A percentile compares a stretch with the other conserved stretches of the same genome.
Conservation (phyloP, 2,329 filamentous ascomycete genomes). For the Pezicula carpinea region DNA sequence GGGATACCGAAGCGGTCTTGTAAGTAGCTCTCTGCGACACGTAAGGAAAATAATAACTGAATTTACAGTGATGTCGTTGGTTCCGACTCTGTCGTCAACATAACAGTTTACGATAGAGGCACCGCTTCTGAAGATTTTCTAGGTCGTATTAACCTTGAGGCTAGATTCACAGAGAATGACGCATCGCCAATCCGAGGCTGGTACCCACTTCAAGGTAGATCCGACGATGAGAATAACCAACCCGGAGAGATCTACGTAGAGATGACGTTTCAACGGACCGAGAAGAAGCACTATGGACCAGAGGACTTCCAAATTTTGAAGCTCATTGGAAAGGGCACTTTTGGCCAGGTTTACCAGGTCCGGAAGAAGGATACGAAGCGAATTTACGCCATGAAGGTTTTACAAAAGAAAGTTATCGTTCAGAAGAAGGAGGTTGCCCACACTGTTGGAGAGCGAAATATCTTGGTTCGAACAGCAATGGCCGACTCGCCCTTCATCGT, state of each 20-base stretch:
- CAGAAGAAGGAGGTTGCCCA: slow-evolving; percentile 99
- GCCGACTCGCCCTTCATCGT: slow-evolving; percentile 97
- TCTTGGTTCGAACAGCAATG: slow-evolving; percentile 91
- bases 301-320: slow-evolving; percentile 95
- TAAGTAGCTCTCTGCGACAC: slow-evolving; percentile 45
- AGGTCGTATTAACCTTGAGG: slow-evolving; percentile 81
- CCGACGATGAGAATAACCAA: slow-evolving; percentile 70
- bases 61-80: slow-evolving; percentile 81
- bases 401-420: slow-evolving; percentile 99
- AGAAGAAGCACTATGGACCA: slow-evolving; percentile 88
- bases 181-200: slow-evolving; percentile 75
- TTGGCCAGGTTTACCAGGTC: slow-evolving; percentile 97
- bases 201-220: slow-evolving; percentile 75
- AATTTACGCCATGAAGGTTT: slow-evolving; percentile 98
- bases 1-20: slow-evolving; percentile 96
- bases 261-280: slow-evolving; percentile 78
- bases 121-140: slow-evolving; percentile 83
- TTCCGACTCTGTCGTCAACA: slow-evolving; percentile 81
- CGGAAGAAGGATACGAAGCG: slow-evolving; percentile 93
- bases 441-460: slow-evolving; percentile 94
- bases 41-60: slow-evolving; percentile 10
- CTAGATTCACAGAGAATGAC: slow-evolving; percentile 58
- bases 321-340: slow-evolving; percentile 95
- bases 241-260: slow-evolving; percentile 85
- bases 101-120: slow-evolving; percentile 86